A percentile compares a stretch with the other conserved stretches of the same genome.
These are phyloP conservation scores for Pyricularia grisea DNA, from an alignment of 2,329 filamentous ascomycete species.

Conservation along the genomic window DNA sequence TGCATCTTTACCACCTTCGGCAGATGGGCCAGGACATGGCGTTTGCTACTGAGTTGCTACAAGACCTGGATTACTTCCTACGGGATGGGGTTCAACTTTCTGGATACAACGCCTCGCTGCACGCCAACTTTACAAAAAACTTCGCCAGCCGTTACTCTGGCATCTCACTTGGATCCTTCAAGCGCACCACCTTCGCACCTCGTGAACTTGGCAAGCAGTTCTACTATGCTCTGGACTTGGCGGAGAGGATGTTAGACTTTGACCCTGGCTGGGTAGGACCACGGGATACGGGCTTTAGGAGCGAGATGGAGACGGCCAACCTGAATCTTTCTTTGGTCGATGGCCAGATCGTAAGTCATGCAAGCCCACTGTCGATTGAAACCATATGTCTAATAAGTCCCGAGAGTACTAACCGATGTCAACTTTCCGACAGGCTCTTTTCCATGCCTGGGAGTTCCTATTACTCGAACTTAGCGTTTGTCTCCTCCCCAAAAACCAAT, in stretches of 20 bases:
- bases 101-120: constrained; percentile 79
- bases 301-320: constrained; percentile 81
- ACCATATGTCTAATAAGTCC: background rate
- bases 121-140: constrained; percentile 77
- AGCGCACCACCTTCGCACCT: constrained; percentile 59
- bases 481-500: constrained; percentile 36
- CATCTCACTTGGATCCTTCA: constrained; percentile 68
- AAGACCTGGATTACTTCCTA: constrained; percentile 70
- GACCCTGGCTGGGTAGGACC: constrained; percentile 69
- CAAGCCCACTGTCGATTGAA: too few relatives aligned
- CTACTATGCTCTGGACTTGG: constrained; percentile 74
- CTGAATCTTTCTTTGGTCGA: constrained; percentile 86
- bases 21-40: constrained; percentile 59
- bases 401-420: background rate
- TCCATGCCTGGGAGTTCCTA: constrained; percentile 84
- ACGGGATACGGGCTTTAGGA: constrained; percentile 62
- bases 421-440: constrained; percentile 50
- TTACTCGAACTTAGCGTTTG: constrained; percentile 71
- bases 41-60: constrained; percentile 62
- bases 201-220: constrained; percentile 65
- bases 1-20: constrained; percentile 80
- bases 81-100: constrained; percentile 70
- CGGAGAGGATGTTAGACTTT: constrained; percentile 64
- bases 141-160: constrained; percentile 69
- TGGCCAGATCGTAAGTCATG: constrained; percentile 65